These are phyloP conservation scores for Neckera pumila DNA, from an alignment of 225 moss, liverwort and hornwort genomes.

Conservation along the genomic window DNA sequence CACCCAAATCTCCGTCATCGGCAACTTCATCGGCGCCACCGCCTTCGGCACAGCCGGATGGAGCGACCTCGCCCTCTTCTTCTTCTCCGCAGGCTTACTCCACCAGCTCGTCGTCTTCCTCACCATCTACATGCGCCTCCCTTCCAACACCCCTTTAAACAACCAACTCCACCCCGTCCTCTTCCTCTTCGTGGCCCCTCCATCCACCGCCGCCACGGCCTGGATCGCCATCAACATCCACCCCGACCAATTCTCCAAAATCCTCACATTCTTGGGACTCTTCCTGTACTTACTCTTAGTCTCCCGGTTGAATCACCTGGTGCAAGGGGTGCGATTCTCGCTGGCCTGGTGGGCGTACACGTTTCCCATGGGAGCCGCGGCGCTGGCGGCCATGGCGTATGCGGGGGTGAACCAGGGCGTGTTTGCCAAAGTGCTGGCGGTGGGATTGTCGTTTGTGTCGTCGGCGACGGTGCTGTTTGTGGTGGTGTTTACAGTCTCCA, in stretches of 20 bases:
- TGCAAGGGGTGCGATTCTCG: conserved; percentile 35
- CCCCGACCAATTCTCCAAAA: conserved; percentile 15
- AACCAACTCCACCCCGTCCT: conserved; percentile 41
- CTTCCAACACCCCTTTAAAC: conserved; percentile 4
- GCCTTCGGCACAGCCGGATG: conserved; percentile 19
- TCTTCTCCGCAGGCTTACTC: conserved; percentile 21
- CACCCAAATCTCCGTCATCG: conserved; percentile 42
- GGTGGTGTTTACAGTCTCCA: conserved; percentile 5
- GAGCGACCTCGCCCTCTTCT: conserved; percentile 32
- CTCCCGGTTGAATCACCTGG: conserved; percentile 7
- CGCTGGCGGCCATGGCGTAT: conserved; percentile 19
- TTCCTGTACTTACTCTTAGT: conserved; percentile 27
- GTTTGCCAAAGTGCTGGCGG: conserved; percentile 5
- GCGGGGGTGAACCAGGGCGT: background rate
- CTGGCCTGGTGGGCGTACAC: conserved; percentile 60
- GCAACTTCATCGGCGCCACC: conserved; percentile 40
- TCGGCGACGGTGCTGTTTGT: conserved; percentile 17
- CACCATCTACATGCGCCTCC: conserved; percentile 30
- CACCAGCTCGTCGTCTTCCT: conserved; percentile 37
- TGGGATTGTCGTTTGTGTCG: conserved; percentile 1
- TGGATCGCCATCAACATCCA: conserved; percentile 26
- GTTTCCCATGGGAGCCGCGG: conserved; percentile 36
- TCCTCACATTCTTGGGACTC: conserved; percentile 29
- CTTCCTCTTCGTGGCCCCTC: conserved; percentile 47
- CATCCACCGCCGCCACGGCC: conserved; percentile 28